Evolutionary conservation across 495 filamentous ascomycete genomes (phyloP).

Genomic region (Penicillium macrosclerotiorum): DNA sequence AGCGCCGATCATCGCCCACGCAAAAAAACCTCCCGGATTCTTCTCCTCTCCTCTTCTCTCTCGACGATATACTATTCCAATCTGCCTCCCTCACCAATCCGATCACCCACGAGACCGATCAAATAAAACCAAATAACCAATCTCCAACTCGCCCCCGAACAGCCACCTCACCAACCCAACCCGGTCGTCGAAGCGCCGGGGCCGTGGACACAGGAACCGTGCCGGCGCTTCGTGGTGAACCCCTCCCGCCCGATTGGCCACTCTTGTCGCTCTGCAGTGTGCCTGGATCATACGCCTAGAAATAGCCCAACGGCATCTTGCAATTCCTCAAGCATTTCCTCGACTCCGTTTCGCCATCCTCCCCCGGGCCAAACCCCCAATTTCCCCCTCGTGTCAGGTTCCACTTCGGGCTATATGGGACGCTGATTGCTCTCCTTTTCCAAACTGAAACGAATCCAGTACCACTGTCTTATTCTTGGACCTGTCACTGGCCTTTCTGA

Average conservation of each 20-base stretch:
- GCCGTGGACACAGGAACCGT: slow-evolving; percentile 14
- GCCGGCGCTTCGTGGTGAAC: slow-evolving; percentile 24
- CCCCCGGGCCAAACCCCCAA: neutral
- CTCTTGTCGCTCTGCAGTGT: slow-evolving; percentile 20
- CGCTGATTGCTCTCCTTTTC: slow-evolving; percentile 9
- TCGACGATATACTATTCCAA: no score
- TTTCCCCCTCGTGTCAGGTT: slow-evolving; percentile 9
- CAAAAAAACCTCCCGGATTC: slow-evolving; percentile 13
- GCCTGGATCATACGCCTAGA: no score
- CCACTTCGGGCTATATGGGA: slow-evolving; percentile 12
- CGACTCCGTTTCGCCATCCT: no score
- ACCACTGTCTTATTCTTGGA: slow-evolving; percentile 23
- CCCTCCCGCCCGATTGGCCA: slow-evolving; percentile 16
- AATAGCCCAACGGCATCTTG: no score
- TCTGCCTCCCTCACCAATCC: slow-evolving; percentile 1
- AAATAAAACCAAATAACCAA: no score
- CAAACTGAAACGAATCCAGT: slow-evolving; percentile 19
- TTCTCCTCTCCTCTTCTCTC: neutral
- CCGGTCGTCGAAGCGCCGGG: slow-evolving; percentile 20
- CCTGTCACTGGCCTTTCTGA: slow-evolving; percentile 23
- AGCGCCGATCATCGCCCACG: slow-evolving; percentile 24
- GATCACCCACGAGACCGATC: neutral
- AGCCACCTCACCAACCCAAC: slow-evolving; percentile 4
- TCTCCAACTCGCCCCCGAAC: neutral
- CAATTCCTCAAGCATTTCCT: slow-evolving; percentile 28